phyloP scores from a whole-genome alignment of 2,329 filamentous ascomycete species.

The Diaporthe sp. region DNA sequence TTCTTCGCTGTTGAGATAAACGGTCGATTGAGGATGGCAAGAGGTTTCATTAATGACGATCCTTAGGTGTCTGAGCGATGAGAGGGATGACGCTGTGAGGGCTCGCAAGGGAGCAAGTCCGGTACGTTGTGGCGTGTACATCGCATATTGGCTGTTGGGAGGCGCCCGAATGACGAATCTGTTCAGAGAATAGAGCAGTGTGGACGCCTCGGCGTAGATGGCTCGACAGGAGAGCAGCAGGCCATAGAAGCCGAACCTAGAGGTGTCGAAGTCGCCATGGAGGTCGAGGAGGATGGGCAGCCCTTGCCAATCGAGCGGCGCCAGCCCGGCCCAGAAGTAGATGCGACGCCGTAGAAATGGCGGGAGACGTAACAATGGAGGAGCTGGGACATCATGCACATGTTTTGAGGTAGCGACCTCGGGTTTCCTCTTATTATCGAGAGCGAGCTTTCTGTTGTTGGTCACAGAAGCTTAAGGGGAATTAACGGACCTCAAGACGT shows the following conservation, averaged over 20 bases:
- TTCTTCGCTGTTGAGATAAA: too few species aligned
- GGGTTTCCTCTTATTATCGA: too few species aligned
- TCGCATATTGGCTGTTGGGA: too few species aligned
- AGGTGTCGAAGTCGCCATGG: slow-evolving; percentile 2
- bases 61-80: background rate
- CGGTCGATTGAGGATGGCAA: background rate
- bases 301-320: background rate
- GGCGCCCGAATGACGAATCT: background rate
- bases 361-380: background rate
- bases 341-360: background rate
- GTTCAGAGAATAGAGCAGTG: background rate
- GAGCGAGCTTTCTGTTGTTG: too few species aligned
- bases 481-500: too few species aligned
- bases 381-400: too few species aligned
- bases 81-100: background rate
- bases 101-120: background rate
- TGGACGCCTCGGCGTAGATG: background rate
- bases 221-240: background rate
- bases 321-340: background rate
- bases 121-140: background rate
- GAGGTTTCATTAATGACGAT: background rate
- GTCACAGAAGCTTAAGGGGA: too few species aligned
- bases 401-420: too few species aligned
- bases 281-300: background rate
- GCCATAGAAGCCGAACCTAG: background rate